A percentile compares a stretch with the other conserved stretches of the same genome.
Conservation (phyloP, 2,329 filamentous ascomycete genomes). For the Aureobasidium namibiae region DNA sequence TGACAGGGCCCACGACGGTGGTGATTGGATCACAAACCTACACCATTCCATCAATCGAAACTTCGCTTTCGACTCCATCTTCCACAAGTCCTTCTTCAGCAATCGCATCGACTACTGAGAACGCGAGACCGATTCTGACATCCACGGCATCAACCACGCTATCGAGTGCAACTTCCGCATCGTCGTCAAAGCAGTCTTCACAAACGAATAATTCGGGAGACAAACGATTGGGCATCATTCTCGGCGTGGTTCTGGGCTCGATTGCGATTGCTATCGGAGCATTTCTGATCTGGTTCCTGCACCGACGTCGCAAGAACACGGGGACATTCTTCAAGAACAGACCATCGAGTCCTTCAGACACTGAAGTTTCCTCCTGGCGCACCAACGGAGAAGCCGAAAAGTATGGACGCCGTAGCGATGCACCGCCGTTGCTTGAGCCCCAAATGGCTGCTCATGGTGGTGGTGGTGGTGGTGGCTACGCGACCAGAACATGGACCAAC, state of each 20-base stretch:
- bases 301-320: slow-evolving; percentile 15
- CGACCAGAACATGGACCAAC: background rate
- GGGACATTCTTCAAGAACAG: slow-evolving; percentile 12
- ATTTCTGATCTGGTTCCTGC: slow-evolving; percentile 15
- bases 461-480: no score
- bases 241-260: slow-evolving; percentile 17
- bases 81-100: background rate
- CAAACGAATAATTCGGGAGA: background rate
- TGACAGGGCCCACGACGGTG: slow-evolving; percentile 17
- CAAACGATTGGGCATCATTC: slow-evolving; percentile 16
- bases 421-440: background rate
- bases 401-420: background rate
- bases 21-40: slow-evolving; percentile 17
- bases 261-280: slow-evolving; percentile 15
- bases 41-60: background rate
- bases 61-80: slow-evolving; percentile 9
- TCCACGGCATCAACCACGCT: background rate
- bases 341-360: slow-evolving; percentile 1
- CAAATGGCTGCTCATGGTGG: background rate
- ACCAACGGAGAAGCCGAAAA: background rate
- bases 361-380: slow-evolving; percentile 1
- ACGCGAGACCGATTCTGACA: slow-evolving; percentile 11
- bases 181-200: background rate
- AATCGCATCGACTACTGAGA: background rate
- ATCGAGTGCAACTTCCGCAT: background rate